phyloP scores from a whole-genome alignment of 2,329 filamentous ascomycete genomes.

The Fusarium sp. region DNA sequence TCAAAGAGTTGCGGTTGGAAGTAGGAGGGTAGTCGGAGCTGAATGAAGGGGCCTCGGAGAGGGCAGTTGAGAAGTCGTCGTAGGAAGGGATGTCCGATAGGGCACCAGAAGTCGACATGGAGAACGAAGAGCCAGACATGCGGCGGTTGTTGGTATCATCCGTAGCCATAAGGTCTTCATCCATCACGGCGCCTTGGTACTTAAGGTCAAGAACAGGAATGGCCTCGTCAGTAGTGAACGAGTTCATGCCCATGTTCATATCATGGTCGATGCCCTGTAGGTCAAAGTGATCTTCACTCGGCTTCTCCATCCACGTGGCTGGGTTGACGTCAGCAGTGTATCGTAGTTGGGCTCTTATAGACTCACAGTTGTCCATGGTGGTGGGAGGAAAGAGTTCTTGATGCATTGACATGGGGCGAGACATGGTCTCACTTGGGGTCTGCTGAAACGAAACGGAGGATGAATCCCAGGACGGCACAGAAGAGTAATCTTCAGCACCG shows the following conservation, averaged over 20 bases:
- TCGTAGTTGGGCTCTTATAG: not conserved
- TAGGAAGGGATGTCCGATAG: slow-evolving; percentile 74
- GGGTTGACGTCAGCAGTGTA: slow-evolving; percentile 25
- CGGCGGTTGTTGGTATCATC: slow-evolving; percentile 65
- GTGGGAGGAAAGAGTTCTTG: slow-evolving; percentile 64
- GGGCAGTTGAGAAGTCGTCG: slow-evolving; percentile 71
- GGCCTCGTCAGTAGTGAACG: slow-evolving; percentile 68
- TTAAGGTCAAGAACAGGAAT: slow-evolving; percentile 68
- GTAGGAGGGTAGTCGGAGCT: slow-evolving; percentile 70
- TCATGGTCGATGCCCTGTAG: slow-evolving; percentile 64
- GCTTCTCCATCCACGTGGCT: slow-evolving; percentile 60
- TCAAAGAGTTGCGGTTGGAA: slow-evolving; percentile 73
- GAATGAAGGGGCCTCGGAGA: slow-evolving; percentile 73
- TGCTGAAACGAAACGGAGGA: slow-evolving; percentile 60
- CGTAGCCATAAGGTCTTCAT: slow-evolving; percentile 60
- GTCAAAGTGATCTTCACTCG: slow-evolving; percentile 64
- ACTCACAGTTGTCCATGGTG: slow-evolving; percentile 60
- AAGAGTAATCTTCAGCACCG: slow-evolving; percentile 60
- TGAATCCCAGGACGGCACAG: slow-evolving; percentile 65
- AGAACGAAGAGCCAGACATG: slow-evolving; percentile 77
- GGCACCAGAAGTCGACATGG: slow-evolving; percentile 70
- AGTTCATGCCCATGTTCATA: slow-evolving; percentile 66
- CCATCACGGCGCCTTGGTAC: slow-evolving; percentile 56
- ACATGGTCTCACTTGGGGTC: slow-evolving; percentile 60
- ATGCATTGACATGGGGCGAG: slow-evolving; percentile 64